Conservation (phyloP, 2,329 filamentous ascomycete genomes). For the Cladophialophora carrionii region DNA sequence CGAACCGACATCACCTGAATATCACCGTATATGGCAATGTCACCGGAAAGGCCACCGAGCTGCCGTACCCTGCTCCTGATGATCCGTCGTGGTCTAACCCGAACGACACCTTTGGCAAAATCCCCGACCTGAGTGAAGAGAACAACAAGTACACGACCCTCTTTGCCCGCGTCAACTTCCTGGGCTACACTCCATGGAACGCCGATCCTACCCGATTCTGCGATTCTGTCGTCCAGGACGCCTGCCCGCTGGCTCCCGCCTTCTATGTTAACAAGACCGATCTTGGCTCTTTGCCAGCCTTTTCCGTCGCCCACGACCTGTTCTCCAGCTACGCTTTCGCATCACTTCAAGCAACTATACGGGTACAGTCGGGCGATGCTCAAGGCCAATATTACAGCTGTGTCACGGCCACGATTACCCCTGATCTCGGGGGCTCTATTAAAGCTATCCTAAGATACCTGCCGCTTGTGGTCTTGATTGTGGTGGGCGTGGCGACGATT, state of each 20-base stretch:
- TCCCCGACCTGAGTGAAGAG: slow-evolving; percentile 63
- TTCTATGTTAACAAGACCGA: slow-evolving; percentile 64
- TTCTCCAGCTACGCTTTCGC: slow-evolving; percentile 83
- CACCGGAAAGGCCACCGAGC: slow-evolving; percentile 66
- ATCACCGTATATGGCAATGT: slow-evolving; percentile 91
- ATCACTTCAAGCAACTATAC: slow-evolving; percentile 73
- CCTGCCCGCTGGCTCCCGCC: slow-evolving; percentile 75
- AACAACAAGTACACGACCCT: slow-evolving; percentile 72
- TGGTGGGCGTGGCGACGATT: slow-evolving; percentile 80
- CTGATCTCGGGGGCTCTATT: slow-evolving; percentile 72
- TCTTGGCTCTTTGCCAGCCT: slow-evolving; percentile 64
- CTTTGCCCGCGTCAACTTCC: slow-evolving; percentile 69
- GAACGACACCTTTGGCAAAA: slow-evolving; percentile 72
- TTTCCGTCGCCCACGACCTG: slow-evolving; percentile 75
- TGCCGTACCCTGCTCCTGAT: slow-evolving; percentile 62
- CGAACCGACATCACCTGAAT: slow-evolving; percentile 66
- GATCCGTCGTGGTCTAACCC: slow-evolving; percentile 66
- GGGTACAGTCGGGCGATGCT: slow-evolving; percentile 73
- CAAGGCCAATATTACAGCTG: slow-evolving; percentile 71
- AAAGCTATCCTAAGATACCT: slow-evolving; percentile 73
- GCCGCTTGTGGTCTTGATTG: slow-evolving; percentile 74
- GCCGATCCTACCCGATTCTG: slow-evolving; percentile 67
- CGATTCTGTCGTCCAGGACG: slow-evolving; percentile 55
- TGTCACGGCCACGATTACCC: slow-evolving; percentile 79
- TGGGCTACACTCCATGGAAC: slow-evolving; percentile 73